phyloP scores from a whole-genome alignment of 371 early-diverging fungal species.

The Mortierella sp. region DNA sequence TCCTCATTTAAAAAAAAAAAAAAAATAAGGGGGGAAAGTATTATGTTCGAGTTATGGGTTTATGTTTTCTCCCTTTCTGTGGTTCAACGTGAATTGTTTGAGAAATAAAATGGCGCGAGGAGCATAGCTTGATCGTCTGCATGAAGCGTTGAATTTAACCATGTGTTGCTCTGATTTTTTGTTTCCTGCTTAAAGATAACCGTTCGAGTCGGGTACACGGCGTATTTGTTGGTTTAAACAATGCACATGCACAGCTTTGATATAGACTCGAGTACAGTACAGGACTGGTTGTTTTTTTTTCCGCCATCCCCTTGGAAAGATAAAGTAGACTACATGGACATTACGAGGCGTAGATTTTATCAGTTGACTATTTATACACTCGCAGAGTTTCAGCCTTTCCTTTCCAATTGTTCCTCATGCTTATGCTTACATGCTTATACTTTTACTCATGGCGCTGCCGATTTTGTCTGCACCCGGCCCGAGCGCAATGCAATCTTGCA shows the following conservation, averaged over 20 bases:
- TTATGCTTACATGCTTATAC: too few relatives aligned
- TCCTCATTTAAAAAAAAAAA: too few relatives aligned
- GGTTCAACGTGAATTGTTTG: neutral
- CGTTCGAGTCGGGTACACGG: conserved; percentile 4
- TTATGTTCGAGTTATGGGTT: neutral
- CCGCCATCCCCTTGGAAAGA: neutral
- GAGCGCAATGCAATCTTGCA: conserved; percentile 3
- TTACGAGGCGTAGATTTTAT: neutral
- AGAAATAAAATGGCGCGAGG: neutral
- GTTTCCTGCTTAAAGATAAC: too few relatives aligned
- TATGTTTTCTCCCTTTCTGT: too few relatives aligned
- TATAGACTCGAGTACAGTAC: neutral
- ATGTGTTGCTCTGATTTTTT: neutral
- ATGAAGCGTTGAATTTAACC: neutral
- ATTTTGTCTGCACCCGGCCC: neutral
- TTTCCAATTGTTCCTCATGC: neutral
- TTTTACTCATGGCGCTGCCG: too few relatives aligned
- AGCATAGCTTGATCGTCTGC: neutral
- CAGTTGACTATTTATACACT: too few relatives aligned
- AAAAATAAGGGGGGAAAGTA: too few relatives aligned
- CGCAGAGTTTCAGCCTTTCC: neutral
- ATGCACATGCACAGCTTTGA: conserved; percentile 5
- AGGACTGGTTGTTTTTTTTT: neutral
- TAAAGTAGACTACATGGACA: neutral
- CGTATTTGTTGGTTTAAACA: neutral